Conservation (phyloP, 176 grass and related monocot genomes). For the Elaeis guineensis region DNA sequence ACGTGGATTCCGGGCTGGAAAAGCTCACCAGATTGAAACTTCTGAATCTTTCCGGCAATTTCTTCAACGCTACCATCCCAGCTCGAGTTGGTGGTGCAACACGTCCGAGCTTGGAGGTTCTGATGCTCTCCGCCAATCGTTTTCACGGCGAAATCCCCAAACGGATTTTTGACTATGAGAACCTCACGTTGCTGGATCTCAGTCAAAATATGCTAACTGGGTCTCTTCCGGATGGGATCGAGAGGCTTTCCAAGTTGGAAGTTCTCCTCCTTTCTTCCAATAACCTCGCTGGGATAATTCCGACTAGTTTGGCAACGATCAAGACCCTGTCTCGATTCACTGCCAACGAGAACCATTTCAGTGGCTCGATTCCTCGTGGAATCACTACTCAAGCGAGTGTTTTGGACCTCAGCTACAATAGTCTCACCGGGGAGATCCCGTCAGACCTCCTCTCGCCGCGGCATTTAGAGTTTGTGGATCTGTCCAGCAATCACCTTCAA, state of each 20-base stretch:
- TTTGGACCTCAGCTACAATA: slow-evolving; percentile 74
- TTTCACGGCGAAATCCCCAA: slow-evolving; percentile 23
- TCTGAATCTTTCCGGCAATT: slow-evolving; percentile 42
- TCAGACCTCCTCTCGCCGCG: slow-evolving; percentile 15
- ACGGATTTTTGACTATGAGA: slow-evolving; percentile 1
- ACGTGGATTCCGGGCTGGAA: slow-evolving; percentile 10
- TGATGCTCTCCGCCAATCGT: slow-evolving; percentile 37
- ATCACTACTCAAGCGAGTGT: slow-evolving; percentile 30
- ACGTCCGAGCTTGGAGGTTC: slow-evolving; percentile 14
- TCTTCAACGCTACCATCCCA: slow-evolving; percentile 15
- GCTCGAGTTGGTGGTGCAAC: not conserved
- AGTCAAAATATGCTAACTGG: slow-evolving; percentile 43
- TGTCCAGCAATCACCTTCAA: slow-evolving; percentile 3
- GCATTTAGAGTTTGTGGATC: slow-evolving; percentile 39
- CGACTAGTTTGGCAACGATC: slow-evolving; percentile 6
- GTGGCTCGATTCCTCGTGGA: not conserved
- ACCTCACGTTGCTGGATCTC: slow-evolving; percentile 54
- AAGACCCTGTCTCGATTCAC: slow-evolving; percentile 29
- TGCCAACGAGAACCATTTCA: slow-evolving; percentile 53
- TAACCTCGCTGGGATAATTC: slow-evolving; percentile 13
- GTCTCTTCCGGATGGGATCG: slow-evolving; percentile 15
- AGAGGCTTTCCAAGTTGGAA: slow-evolving; percentile 23
- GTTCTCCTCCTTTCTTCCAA: slow-evolving; percentile 50
- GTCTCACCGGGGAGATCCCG: slow-evolving; percentile 26
- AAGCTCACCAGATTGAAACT: slow-evolving; percentile 26